A percentile compares a stretch with the other conserved stretches of the same genome.
Evolutionary conservation across 2,329 filamentous ascomycete species (phyloP).

Genomic region (Cercospora sojina): DNA sequence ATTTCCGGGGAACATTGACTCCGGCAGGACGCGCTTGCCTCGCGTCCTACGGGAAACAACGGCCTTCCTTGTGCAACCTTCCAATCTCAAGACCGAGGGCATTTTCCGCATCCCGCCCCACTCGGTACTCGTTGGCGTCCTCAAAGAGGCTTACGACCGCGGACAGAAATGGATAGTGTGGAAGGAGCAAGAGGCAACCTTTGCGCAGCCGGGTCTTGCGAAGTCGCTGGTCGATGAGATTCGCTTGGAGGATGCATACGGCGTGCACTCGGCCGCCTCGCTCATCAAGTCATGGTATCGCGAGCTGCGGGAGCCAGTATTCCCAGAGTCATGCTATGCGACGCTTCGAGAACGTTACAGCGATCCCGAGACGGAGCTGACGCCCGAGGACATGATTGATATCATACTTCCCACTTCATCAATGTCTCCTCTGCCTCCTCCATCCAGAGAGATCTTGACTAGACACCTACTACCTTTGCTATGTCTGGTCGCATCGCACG

Average conservation of each 20-base stretch:
- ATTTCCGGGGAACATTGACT: conserved; percentile 46
- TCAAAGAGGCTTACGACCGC: conserved; percentile 56
- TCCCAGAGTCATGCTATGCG: conserved; percentile 51
- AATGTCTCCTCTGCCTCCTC: conserved; percentile 47
- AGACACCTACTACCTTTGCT: conserved; percentile 56
- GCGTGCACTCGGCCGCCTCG: conserved; percentile 53
- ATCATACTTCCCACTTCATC: conserved; percentile 49
- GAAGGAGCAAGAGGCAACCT: conserved; percentile 47
- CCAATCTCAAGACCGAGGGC: conserved; percentile 52
- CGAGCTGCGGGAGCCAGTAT: conserved; percentile 53
- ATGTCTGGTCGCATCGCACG: conserved; percentile 46
- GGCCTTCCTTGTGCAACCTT: conserved; percentile 50
- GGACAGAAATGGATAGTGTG: conserved; percentile 56
- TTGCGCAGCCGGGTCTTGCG: conserved; percentile 41
- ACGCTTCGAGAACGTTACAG: conserved; percentile 47
- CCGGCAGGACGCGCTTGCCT: conserved; percentile 50
- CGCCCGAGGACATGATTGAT: conserved; percentile 46
- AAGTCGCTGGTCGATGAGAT: conserved; percentile 44
- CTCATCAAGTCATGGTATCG: conserved; percentile 59
- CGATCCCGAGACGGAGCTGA: conserved; percentile 40
- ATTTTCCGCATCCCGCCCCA: conserved; percentile 56
- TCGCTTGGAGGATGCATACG: conserved; percentile 52
- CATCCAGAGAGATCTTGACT: conserved; percentile 50
- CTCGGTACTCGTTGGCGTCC: conserved; percentile 49
- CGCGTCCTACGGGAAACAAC: conserved; percentile 55